Percentiles rank a stretch among this genome's conserved stretches.
Evolutionary conservation across 2,329 filamentous ascomycete genomes (phyloP).

Genomic region (Coleophoma crateriformis): DNA sequence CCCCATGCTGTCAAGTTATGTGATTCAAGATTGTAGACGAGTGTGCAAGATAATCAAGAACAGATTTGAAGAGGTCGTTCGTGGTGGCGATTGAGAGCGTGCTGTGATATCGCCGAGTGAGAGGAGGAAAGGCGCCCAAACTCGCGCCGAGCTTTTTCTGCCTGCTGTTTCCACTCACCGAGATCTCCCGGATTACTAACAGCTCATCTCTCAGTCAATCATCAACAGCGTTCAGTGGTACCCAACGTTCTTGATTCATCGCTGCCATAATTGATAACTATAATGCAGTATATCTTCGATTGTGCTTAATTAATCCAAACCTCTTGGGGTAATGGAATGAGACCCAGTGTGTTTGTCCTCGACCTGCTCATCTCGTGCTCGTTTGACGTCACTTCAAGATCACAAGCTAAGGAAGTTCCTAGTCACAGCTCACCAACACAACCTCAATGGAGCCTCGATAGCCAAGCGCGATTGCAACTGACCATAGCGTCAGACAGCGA

Average conservation of each 20-base stretch:
- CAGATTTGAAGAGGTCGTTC: neutral
- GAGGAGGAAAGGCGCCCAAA: neutral
- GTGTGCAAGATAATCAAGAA: neutral
- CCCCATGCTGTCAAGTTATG: conserved; percentile 38
- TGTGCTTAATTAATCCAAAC: too few relatives aligned
- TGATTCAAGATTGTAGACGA: too few relatives aligned
- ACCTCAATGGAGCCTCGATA: conserved; percentile 20
- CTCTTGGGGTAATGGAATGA: too few relatives aligned
- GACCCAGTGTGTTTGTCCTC: too few relatives aligned
- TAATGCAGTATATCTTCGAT: too few relatives aligned
- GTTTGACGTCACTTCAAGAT: neutral
- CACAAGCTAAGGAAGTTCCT: conserved; percentile 1
- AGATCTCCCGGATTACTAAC: neutral
- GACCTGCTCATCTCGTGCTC: neutral
- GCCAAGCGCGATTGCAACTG: conserved; percentile 1
- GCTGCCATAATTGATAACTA: too few relatives aligned
- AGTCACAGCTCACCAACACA: neutral
- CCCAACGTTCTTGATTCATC: neutral
- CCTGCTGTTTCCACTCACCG: conserved; percentile 4
- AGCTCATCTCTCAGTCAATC: neutral
- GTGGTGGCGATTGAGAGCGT: neutral
- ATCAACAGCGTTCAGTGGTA: neutral
- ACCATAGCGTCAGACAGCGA: conserved; percentile 4
- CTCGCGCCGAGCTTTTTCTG: conserved; percentile 2
- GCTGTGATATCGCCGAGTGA: neutral